Conservation (phyloP, 2,329 filamentous ascomycete genomes). For the Elsinoe perseae region DNA sequence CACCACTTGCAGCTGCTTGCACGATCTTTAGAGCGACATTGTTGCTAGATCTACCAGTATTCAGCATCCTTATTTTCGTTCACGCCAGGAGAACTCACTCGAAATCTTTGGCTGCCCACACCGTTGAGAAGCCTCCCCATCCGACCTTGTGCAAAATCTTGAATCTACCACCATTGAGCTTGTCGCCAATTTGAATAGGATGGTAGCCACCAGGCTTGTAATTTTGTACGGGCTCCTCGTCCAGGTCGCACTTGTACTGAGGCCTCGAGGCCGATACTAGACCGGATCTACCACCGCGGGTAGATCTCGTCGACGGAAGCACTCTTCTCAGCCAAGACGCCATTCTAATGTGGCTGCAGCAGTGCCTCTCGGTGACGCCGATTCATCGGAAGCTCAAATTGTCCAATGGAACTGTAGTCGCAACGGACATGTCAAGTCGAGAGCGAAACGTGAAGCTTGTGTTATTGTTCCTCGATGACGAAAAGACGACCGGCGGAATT, state of each 20-base stretch:
- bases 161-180: constrained; percentile 28
- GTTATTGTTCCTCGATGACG: too few relatives aligned
- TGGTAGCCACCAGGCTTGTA: constrained; percentile 30
- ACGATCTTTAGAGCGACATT: constrained; percentile 26
- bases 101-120: constrained; percentile 32
- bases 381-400: neutral
- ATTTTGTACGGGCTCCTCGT: constrained; percentile 12
- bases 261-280: neutral
- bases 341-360: neutral
- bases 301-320: neutral
- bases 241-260: constrained; percentile 7
- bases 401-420: neutral
- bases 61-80: neutral
- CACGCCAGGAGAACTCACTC: constrained; percentile 1
- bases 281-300: neutral
- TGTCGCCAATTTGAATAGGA: constrained; percentile 29
- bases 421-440: neutral
- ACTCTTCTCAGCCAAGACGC: neutral
- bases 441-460: neutral
- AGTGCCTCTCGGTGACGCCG: neutral
- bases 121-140: constrained; percentile 32
- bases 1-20: constrained; percentile 16
- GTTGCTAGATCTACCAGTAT: neutral
- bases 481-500: too few relatives aligned
- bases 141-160: constrained; percentile 34